phyloP scores from a whole-genome alignment of 2,329 filamentous ascomycete genomes.

The Talaromyces funiculosus region DNA sequence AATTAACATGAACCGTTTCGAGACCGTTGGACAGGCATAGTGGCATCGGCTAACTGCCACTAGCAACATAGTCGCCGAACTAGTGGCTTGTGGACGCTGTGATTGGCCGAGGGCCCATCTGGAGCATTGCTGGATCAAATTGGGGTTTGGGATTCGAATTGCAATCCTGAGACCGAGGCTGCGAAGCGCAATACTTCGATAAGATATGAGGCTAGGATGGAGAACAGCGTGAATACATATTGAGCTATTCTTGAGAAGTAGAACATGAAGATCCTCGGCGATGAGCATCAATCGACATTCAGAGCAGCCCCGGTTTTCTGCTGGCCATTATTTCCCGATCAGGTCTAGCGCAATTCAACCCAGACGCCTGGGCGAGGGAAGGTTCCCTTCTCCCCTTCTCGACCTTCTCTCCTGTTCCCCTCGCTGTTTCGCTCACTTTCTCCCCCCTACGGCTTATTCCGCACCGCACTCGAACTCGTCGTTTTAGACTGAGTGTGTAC shows the following conservation, averaged over 20 bases:
- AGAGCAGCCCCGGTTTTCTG: background rate
- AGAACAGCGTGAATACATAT: background rate
- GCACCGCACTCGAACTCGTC: background rate
- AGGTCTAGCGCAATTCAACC: background rate
- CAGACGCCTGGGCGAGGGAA: background rate
- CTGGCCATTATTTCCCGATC: background rate
- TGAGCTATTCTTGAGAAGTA: no score
- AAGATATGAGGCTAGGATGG: background rate
- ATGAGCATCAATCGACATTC: no score
- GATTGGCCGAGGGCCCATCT: background rate
- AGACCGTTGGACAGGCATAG: background rate
- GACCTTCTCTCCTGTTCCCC: background rate
- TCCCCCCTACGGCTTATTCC: background rate
- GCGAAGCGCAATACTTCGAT: background rate
- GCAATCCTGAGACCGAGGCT: background rate
- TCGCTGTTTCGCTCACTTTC: background rate
- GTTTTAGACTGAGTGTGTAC: background rate
- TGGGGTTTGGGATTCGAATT: background rate
- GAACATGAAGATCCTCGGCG: no score
- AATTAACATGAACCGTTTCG: background rate
- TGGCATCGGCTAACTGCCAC: background rate
- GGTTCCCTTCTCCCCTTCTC: background rate
- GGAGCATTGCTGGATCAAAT: background rate
- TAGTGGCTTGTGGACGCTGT: background rate
- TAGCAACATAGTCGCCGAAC: background rate